phyloP scores from a whole-genome alignment of 2,329 filamentous ascomycete species.

The Apiospora aurea region DNA sequence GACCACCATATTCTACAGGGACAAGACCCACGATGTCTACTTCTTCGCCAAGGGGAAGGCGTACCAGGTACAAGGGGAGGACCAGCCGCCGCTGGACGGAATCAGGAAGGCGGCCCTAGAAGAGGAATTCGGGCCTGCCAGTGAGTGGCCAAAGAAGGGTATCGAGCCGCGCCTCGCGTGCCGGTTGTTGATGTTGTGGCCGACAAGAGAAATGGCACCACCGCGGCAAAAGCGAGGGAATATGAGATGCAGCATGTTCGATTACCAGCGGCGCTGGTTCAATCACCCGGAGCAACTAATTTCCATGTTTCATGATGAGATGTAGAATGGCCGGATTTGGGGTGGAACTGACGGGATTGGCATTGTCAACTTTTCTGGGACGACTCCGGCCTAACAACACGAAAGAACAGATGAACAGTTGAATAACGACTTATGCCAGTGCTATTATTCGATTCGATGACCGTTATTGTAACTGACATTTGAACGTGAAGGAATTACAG shows the following conservation, averaged over 20 bases:
- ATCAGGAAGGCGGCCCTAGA: background rate
- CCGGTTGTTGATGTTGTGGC: background rate
- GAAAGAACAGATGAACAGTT: too few species aligned
- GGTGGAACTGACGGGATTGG: too few species aligned
- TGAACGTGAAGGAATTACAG: background rate
- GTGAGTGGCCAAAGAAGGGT: background rate
- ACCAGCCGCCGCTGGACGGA: background rate
- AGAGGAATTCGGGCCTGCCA: background rate
- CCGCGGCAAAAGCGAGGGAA: background rate
- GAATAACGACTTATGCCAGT: too few species aligned
- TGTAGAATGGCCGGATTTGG: background rate
- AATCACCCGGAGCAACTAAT: background rate
- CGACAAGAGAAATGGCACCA: background rate
- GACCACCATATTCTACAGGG: background rate
- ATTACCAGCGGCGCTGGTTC: background rate
- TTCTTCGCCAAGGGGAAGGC: background rate
- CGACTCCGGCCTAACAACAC: too few species aligned
- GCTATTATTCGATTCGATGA: too few species aligned
- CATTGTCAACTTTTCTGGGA: too few species aligned
- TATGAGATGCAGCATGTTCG: background rate
- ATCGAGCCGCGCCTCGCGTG: background rate
- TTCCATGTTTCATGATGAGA: background rate
- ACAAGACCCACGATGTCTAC: background rate
- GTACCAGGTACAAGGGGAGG: background rate
- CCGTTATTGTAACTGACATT: background rate